Evolutionary conservation across 2,329 filamentous ascomycete species (phyloP), one percentile per base, ranked within the genome.

Genomic region (Akanthomyces dipterigenus): DNA sequence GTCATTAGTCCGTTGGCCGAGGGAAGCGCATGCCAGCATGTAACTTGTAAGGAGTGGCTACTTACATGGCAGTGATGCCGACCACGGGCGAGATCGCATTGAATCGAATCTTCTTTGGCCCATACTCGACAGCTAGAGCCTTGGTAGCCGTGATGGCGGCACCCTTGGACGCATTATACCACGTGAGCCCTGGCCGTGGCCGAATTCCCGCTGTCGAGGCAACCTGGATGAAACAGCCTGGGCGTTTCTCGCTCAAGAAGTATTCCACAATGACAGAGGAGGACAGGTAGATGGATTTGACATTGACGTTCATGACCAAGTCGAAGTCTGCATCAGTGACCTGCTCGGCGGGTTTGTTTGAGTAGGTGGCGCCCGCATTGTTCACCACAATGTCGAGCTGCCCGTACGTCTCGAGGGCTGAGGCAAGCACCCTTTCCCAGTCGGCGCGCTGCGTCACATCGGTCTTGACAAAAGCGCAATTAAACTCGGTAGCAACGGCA

Each of bases 51-150:
- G 24, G 7, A 42, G n/a, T 14, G 8, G 24, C 1, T 9, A 70
- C 73, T 70, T 46, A 74, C 76, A 91, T 78, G 3, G 84, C 86
- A 0, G 88, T 91, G 18, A 80, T 83, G 1, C 84, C 86, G 1
- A 90, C 77, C 0, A 90, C 80, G 0, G 88, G 88, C 51, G 86
- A 89, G 16, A 92, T 84, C 1, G 83, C 81, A 64, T 91, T 91
- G 67, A 92, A 87, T 0, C 88, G 82, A 65, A 93, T 90, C 65
- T 89, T 81, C 60, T 89, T 82, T 0, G 84, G 81, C 0, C 86
- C 89, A 66, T 88, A 92, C 71, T 92, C 89, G 1, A 88, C 85
- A 0, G 88, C 89, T 65, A 93, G 72, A 1, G 73, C 70, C 71
- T 82, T 82, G 0, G 77, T 79, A 43, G 83, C 84, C 54, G 82